phyloP scores from a whole-genome alignment of 192 early-diverging fungal genomes.

The Lobosporangium transversale region DNA sequence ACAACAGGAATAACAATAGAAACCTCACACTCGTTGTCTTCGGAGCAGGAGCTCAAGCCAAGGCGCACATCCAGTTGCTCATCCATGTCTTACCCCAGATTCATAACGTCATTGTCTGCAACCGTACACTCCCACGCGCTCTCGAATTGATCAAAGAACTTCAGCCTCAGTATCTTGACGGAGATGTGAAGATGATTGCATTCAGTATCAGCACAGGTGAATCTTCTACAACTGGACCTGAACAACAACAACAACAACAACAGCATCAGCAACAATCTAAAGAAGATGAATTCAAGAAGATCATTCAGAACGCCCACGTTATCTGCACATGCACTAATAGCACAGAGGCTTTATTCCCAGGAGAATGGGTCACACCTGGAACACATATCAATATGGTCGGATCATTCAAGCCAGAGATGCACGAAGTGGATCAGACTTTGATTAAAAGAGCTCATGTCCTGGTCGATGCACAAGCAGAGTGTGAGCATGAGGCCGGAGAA shows the following conservation, averaged over 20 bases:
- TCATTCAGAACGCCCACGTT: slow-evolving; percentile 56
- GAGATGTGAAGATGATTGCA: slow-evolving; percentile 1
- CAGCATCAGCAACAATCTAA: background rate
- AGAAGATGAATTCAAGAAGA: slow-evolving; percentile 19
- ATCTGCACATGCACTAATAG: slow-evolving; percentile 66
- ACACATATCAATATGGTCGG: slow-evolving; percentile 63
- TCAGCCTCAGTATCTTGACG: slow-evolving; percentile 15
- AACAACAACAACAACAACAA: slow-evolving; percentile 2
- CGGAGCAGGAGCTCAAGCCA: slow-evolving; percentile 63
- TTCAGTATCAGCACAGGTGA: slow-evolving; percentile 49
- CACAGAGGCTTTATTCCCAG: slow-evolving; percentile 49
- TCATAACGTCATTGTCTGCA: slow-evolving; percentile 53
- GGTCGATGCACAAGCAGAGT: slow-evolving; percentile 54
- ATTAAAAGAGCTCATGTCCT: slow-evolving; percentile 43
- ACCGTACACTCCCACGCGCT: slow-evolving; percentile 51
- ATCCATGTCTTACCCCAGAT: slow-evolving; percentile 54
- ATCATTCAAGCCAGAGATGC: slow-evolving; percentile 60
- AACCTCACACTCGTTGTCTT: slow-evolving; percentile 55
- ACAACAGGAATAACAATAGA: background rate
- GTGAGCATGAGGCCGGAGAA: slow-evolving; percentile 62
- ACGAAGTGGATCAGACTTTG: slow-evolving; percentile 58
- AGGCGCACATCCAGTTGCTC: slow-evolving; percentile 61
- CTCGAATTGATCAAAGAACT: slow-evolving; percentile 38
- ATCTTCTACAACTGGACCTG: slow-evolving; percentile 1
- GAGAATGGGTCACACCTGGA: slow-evolving; percentile 53